Base-by-base conservation (phyloP, 192 early-diverging fungal species). In the Chytriomyces hyalinus region DNA sequence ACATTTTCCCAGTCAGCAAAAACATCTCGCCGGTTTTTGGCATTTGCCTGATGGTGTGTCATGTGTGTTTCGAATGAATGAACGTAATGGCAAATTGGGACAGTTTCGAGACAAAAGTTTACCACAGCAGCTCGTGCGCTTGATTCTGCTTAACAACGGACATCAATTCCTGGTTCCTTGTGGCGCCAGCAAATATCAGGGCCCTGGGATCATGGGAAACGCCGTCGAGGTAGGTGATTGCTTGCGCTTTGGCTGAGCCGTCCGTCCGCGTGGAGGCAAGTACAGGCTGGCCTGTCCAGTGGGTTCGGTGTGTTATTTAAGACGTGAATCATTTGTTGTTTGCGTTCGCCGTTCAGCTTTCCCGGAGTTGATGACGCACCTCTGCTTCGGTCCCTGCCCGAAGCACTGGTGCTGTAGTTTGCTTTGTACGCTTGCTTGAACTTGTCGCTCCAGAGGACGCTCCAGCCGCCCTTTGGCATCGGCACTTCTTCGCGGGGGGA, bases 91-190 rank as follows among this genome's bases (percentile, higher is more conserved):
- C 24, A 11, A 22, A 65, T 22, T 65, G 13, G 24, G 63, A 65
- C 26, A 11, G n/a, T 70, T 53, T n/a, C 22, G 57, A 60, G 17
- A 60, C 57, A 60, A 36, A 8, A 28, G 57, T 83, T 76, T 78
- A 92, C 92, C 92, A 94, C 57, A 81, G 83, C 28, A 94, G 48
- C 75, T 89, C 87, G 24, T 90, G 92, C 45, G 80, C 80, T 49
- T 91, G 91, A 60, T 85, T 85, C 17, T 84, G 78, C 75, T 93
- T 92, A 26, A 92, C 84, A 61, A 90, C 92, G 1, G 85, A 84
- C 86, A 93, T 92, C 43, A 94, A 78, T 46, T 88, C 86, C 57
- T 88, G 81, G 82, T 92, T 92, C 36, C 90, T 89, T 46, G 92
- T 90, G 17, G 92, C 88, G 47, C 87, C 84, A 20, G 89, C 77